These are phyloP conservation scores for Candolleomyces efflorescens DNA, from an alignment of 768 basidiomycete species.

Conservation along the genomic window DNA sequence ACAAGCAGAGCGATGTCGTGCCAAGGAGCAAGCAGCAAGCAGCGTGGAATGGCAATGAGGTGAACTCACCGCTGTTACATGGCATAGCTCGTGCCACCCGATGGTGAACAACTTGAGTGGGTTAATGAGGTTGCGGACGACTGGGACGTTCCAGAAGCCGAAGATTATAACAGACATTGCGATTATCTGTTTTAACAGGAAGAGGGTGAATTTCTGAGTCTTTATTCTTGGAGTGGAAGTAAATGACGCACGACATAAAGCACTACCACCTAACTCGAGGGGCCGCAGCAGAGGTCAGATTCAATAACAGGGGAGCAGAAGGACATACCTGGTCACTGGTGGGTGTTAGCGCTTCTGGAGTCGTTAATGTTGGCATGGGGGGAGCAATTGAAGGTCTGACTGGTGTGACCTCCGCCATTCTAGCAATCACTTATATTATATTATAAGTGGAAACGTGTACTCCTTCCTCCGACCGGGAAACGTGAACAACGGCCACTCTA, in stretches of 20 bases:
- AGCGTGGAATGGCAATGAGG: conserved; percentile 5
- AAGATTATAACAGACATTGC: conserved; percentile 85
- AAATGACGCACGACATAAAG: conserved; percentile 63
- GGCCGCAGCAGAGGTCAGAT: conserved; percentile 16
- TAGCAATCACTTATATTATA: too few species aligned
- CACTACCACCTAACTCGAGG: conserved; percentile 55
- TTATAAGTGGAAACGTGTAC: neutral
- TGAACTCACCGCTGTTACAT: conserved; percentile 64
- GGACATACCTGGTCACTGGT: conserved; percentile 66
- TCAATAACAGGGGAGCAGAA: conserved; percentile 2
- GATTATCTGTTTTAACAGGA: conserved; percentile 52
- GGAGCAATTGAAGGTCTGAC: conserved; percentile 39
- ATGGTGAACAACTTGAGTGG: conserved; percentile 86
- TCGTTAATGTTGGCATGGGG: conserved; percentile 33
- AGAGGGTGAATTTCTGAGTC: conserved; percentile 4
- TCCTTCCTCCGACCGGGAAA: neutral
- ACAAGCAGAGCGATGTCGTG: neutral
- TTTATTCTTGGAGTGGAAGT: neutral
- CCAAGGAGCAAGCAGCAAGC: conserved; percentile 3
- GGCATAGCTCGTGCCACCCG: conserved; percentile 86
- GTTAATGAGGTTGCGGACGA: conserved; percentile 71
- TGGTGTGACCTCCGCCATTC: neutral
- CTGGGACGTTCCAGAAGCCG: conserved; percentile 85
- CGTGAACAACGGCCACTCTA: neutral
- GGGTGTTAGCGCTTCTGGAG: conserved; percentile 48